These are phyloP conservation scores for Teunomyces kruisii DNA, from an alignment of 805 yeast species.

Conservation along the genomic window DNA sequence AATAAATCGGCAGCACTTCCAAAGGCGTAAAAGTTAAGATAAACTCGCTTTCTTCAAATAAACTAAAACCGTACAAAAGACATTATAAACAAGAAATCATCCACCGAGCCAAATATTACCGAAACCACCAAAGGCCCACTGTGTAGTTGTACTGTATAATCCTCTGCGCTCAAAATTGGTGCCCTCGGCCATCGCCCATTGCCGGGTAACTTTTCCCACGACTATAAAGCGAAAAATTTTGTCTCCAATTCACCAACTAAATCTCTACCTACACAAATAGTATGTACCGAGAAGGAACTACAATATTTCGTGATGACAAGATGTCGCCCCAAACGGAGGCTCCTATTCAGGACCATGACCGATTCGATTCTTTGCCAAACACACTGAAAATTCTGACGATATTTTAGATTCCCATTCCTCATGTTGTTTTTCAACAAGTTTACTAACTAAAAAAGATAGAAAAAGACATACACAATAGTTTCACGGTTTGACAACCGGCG, in stretches of 20 bases:
- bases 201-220: not conserved
- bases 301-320: slow-evolving; percentile 52
- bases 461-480: no score
- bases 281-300: slow-evolving; percentile 6
- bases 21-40: no score
- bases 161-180: no score
- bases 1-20: no score
- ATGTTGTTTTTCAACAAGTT: not conserved
- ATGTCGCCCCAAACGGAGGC: slow-evolving; percentile 78
- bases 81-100: no score
- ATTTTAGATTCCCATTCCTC: not conserved
- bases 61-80: no score
- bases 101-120: no score
- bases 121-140: no score
- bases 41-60: no score
- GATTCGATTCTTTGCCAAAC: slow-evolving; percentile 66
- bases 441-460: slow-evolving; percentile 6
- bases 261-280: not conserved
- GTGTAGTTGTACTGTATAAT: no score
- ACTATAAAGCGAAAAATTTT: not conserved
- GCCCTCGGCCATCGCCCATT: no score
- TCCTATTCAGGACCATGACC: slow-evolving; percentile 61
- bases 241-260: not conserved
- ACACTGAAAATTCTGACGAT: slow-evolving; percentile 66
- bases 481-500: no score